phyloP scores from a whole-genome alignment of 805 yeast species.

The Saturnispora hagleri region DNA sequence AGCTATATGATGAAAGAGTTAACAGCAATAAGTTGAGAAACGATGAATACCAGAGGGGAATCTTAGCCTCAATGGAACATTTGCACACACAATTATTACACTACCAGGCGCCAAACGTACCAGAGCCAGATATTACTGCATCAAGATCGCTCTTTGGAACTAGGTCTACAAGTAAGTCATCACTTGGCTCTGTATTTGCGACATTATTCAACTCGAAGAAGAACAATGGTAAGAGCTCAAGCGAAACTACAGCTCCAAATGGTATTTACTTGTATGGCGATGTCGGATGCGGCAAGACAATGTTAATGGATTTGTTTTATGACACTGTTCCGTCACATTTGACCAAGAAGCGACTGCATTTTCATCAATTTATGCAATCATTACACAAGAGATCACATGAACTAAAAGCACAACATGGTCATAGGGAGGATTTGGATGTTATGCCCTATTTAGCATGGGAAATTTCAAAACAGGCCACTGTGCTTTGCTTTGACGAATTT shows the following conservation, averaged over 20 bases:
- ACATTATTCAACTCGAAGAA: slow-evolving; percentile 20
- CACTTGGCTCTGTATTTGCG: slow-evolving; percentile 23
- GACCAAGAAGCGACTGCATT: slow-evolving; percentile 76
- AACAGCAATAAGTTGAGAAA: slow-evolving; percentile 43
- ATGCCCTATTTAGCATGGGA: slow-evolving; percentile 80
- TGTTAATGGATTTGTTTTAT: slow-evolving; percentile 95
- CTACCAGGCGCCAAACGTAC: slow-evolving; percentile 57
- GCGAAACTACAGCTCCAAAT: slow-evolving; percentile 34
- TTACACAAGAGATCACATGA: slow-evolving; percentile 83
- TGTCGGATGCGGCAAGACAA: slow-evolving; percentile 97
- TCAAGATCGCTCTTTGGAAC: neutral
- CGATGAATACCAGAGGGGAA: slow-evolving; percentile 74
- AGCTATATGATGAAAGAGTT: slow-evolving; percentile 24
- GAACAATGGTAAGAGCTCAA: neutral
- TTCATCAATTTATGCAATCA: slow-evolving; percentile 95
- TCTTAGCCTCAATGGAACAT: slow-evolving; percentile 50
- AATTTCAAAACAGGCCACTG: slow-evolving; percentile 64
- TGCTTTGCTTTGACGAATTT: slow-evolving; percentile 92
- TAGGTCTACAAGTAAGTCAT: slow-evolving; percentile 25
- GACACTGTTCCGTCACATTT: slow-evolving; percentile 70
- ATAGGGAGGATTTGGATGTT: slow-evolving; percentile 61
- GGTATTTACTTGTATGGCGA: slow-evolving; percentile 95
- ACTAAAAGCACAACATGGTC: slow-evolving; percentile 55
- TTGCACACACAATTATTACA: slow-evolving; percentile 44
- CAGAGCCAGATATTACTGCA: slow-evolving; percentile 37